These are phyloP conservation scores for Candida oleophila DNA, from an alignment of 805 yeast species.

Conservation along the genomic window DNA sequence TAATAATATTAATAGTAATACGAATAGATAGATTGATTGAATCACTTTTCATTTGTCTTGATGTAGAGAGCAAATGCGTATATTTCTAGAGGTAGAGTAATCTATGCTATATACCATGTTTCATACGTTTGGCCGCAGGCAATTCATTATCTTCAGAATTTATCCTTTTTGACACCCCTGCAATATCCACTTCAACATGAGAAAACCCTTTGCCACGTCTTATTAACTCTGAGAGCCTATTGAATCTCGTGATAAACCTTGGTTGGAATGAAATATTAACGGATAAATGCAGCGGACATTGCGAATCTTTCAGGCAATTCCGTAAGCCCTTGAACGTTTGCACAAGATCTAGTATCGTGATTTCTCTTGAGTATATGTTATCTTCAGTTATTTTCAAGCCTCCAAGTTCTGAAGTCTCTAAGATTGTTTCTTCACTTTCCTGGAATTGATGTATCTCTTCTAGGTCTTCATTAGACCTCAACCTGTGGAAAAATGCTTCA, in stretches of 20 bases:
- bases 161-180: background rate
- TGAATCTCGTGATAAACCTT: conserved; percentile 28
- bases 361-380: conserved; percentile 23
- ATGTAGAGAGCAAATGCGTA: background rate
- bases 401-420: conserved; percentile 27
- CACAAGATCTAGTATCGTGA: conserved; percentile 26
- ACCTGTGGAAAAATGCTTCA: conserved; percentile 22
- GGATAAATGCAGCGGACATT: background rate
- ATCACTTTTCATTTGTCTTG: too few relatives aligned
- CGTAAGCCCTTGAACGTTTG: conserved; percentile 18
- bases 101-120: background rate
- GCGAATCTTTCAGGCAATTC: conserved; percentile 11
- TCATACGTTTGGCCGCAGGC: background rate
- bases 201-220: conserved; percentile 19
- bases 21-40: too few relatives aligned
- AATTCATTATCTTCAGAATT: background rate
- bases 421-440: conserved; percentile 24
- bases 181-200: background rate
- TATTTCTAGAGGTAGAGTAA: background rate
- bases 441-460: conserved; percentile 22
- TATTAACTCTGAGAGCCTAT: conserved; percentile 19
- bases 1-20: too few relatives aligned
- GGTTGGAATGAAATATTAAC: conserved; percentile 13
- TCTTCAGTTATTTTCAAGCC: conserved; percentile 31
- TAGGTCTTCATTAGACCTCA: conserved; percentile 27